Evolutionary conservation across 164 flowering plant species (phyloP), one percentile per base, ranked within the genome.

Genomic region (Piper longum): DNA sequence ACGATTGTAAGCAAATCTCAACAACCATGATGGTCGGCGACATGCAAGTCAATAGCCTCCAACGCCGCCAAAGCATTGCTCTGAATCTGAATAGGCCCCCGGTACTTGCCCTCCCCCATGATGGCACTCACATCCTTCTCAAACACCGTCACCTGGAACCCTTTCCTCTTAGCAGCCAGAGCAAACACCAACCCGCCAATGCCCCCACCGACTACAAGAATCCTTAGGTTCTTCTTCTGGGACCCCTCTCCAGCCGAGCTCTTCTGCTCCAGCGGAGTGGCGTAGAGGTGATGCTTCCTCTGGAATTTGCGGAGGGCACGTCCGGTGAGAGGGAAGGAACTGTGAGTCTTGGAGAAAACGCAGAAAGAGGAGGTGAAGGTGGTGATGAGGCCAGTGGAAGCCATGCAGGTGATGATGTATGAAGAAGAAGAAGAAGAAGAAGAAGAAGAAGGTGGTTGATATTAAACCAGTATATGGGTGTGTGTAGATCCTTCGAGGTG

Each of bases 81-180:
- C 78, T 93, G 97, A 68, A 93, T 80, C 81, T 95, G 97, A 75
- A 95, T 95, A 3, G 97, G 96, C 42, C 99, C 97, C 60, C 97
- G 83, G 69, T 95, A 95, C 69, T 88, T 81, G 7, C 97, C 99
- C 61, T 95, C 99, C 4, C 97, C 99, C 75, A 97, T 81, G 18
- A 90, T 77, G 2, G 99, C 95, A 69, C 95, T 95, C 74, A 87
- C 40, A 69, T 95, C 99, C 79, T 64, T 88, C 89, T 95, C 99
- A 72, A 95, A 87, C 65, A 95, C 97, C 74, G 85, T 41, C 45
- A 93, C 98, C 36, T 90, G 95, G 73, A 93, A 90, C 42, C 97
- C 98, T 56, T 81, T 88, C 66, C 68, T 82, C 76, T 81, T 87
- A 4, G 96, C 96, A 9, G 97, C 98, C 73, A 93, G 62, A 0